Percentiles rank a stretch among this genome's conserved stretches.
phyloP scores from a whole-genome alignment of 169 alveolate genomes.

The Babesia bovis region DNA sequence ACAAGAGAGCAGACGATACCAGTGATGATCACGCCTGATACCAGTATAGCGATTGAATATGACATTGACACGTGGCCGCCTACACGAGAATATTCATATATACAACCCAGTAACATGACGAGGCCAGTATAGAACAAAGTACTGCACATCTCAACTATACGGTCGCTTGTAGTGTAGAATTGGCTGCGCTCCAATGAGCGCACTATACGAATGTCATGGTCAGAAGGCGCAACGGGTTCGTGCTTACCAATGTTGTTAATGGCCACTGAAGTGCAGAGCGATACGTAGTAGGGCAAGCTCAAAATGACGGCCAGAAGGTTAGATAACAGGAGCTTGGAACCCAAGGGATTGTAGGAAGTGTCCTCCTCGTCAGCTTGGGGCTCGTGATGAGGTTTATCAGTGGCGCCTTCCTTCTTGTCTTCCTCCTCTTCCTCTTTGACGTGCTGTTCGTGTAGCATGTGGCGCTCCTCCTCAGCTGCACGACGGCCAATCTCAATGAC shows the following conservation, averaged over 20 bases:
- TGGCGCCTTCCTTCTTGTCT: not conserved
- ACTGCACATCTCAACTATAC: constrained; percentile 20
- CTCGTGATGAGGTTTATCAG: not conserved
- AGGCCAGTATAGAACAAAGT: constrained; percentile 15
- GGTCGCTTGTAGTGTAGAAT: not conserved
- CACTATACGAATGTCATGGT: not conserved
- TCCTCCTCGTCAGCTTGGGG: constrained; percentile 8
- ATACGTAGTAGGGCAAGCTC: constrained; percentile 15
- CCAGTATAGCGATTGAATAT: not conserved
- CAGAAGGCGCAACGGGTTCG: not conserved
- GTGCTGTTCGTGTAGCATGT: no score
- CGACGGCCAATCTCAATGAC: constrained; percentile 12
- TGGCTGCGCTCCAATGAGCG: constrained; percentile 16
- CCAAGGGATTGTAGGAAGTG: constrained; percentile 19
- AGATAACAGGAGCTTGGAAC: constrained; percentile 8
- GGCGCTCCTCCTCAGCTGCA: not conserved
- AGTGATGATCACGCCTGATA: not conserved
- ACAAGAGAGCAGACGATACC: constrained; percentile 1
- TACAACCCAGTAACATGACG: constrained; percentile 18
- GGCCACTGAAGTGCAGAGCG: constrained; percentile 9
- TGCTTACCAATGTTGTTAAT: constrained; percentile 13
- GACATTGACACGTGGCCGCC: not conserved
- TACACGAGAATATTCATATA: constrained; percentile 1
- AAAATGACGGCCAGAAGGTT: constrained; percentile 15
- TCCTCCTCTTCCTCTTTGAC: not conserved